Evolutionary conservation across 495 filamentous ascomycete species (phyloP), one percentile per base, ranked within the genome.

Genomic region (Zalerion maritima): DNA sequence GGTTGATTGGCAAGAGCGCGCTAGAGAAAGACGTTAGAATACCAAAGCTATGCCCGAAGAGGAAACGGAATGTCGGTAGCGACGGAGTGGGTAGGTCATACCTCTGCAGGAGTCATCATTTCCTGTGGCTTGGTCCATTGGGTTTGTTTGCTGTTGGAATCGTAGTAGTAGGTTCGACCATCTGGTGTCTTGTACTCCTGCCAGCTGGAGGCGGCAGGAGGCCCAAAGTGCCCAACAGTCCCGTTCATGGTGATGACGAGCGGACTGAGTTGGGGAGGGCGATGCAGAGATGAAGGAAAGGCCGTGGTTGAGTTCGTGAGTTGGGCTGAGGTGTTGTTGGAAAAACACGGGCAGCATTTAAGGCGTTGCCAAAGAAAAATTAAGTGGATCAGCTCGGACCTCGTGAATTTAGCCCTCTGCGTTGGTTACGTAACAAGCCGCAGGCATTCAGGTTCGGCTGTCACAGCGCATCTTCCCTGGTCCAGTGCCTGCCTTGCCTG

Each of bases 121-220:
- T 87, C 91, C 38, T 73, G 64, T 12, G 89, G 89, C 55, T 94
- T 94, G 21, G 72, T 75, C 89, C 89, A 97, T 71, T 85, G 78
- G 18, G 87, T 94, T 18, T 63, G 76, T 46, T 89, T 86, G 3
- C 84, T 93, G 36, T 75, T 57, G 3, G 71, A 57, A 53, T 96
- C 92, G 59, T 84, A 93, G 48, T 92, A 97, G 55, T 97, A 97
- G n/a, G 74, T 60, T 28, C 82, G 70, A 22, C 89, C 89, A 41
- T 92, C 87, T 3, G 73, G 49, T 43, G 78, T 81, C 42, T 75
- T 75, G 30, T 82, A 78, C 58, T 89, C 81, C 51, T 79, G 73
- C 89, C 87, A 94, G 15, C 73, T 37, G 21, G 59, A 48, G 13
- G 73, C 54, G 23, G 51, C 57, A 29, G 64, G 60, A 21, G 55